A percentile compares a stretch with the other conserved stretches of the same genome.
Conservation (phyloP, 2,329 filamentous ascomycete genomes). For the Capronia epimyces region DNA sequence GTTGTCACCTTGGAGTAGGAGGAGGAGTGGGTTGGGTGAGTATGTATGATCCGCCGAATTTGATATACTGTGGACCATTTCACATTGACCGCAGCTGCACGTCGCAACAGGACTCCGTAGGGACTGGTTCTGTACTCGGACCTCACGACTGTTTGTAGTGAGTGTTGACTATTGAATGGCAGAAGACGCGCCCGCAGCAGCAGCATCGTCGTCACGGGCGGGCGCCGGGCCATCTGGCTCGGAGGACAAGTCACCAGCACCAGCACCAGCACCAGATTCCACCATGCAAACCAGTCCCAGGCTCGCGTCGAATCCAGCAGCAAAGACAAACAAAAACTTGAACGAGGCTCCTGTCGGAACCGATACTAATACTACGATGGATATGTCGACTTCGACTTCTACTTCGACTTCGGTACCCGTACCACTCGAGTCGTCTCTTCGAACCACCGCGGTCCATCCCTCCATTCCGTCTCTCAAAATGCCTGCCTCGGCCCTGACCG, state of each 20-base stretch:
- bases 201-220: not conserved
- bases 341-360: not conserved
- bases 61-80: slow-evolving; percentile 1
- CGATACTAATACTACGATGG: not conserved
- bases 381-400: not conserved
- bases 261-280: not conserved
- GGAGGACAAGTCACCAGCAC: not conserved
- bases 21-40: too few species aligned
- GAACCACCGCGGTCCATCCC: slow-evolving; percentile 25
- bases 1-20: too few species aligned
- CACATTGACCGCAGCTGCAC: not conserved
- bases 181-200: slow-evolving; percentile 4
- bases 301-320: too few species aligned
- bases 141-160: not conserved
- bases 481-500: slow-evolving; percentile 10
- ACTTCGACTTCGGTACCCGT: slow-evolving; percentile 3
- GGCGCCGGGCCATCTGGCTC: not conserved
- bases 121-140: not conserved
- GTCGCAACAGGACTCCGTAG: not conserved
- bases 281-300: not conserved
- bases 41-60: not conserved
- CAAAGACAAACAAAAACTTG: too few species aligned
- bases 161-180: slow-evolving; percentile 3
- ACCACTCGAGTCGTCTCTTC: slow-evolving; percentile 22
- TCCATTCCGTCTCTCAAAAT: slow-evolving; percentile 18